Conservation (phyloP, 768 basidiomycete species). For the Clathrus columnatus region DNA sequence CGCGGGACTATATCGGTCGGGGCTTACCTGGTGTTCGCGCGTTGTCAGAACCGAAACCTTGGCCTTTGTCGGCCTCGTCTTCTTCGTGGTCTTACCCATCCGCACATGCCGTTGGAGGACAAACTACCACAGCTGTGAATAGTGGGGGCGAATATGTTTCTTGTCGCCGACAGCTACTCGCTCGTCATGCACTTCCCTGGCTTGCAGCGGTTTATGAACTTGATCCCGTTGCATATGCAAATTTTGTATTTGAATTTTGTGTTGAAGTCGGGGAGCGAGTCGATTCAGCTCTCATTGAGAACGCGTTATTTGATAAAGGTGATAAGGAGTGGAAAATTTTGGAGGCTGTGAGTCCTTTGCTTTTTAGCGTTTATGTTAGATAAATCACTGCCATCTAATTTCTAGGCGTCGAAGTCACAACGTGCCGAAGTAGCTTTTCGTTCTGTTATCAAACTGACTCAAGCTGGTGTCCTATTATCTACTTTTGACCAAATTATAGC, state of each 20-base stretch:
- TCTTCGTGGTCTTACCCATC: slow-evolving; percentile 29
- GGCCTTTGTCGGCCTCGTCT: slow-evolving; percentile 37
- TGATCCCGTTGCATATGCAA: slow-evolving; percentile 43
- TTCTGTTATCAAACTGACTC: slow-evolving; percentile 44
- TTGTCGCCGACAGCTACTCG: slow-evolving; percentile 43
- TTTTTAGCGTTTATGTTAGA: neutral
- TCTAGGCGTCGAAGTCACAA: neutral
- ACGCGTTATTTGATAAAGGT: neutral
- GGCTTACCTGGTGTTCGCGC: slow-evolving; percentile 58
- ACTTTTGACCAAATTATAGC: slow-evolving; percentile 50
- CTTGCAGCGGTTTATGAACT: slow-evolving; percentile 58
- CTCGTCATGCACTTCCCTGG: slow-evolving; percentile 58
- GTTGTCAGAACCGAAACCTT: slow-evolving; percentile 34
- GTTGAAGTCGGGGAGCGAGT: slow-evolving; percentile 33
- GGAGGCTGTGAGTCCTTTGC: neutral
- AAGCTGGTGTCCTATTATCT: slow-evolving; percentile 45
- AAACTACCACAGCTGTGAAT: neutral
- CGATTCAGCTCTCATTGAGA: slow-evolving; percentile 1
- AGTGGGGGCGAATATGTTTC: slow-evolving; percentile 57
- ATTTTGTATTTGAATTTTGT: slow-evolving; percentile 45
- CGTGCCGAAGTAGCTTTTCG: slow-evolving; percentile 27
- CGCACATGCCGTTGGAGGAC: slow-evolving; percentile 29
- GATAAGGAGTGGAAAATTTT: neutral
- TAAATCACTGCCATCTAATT: neutral
- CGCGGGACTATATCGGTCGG: slow-evolving; percentile 58